Base-by-base conservation (phyloP, 768 basidiomycete genomes). In the Pholiota conissans region DNA sequence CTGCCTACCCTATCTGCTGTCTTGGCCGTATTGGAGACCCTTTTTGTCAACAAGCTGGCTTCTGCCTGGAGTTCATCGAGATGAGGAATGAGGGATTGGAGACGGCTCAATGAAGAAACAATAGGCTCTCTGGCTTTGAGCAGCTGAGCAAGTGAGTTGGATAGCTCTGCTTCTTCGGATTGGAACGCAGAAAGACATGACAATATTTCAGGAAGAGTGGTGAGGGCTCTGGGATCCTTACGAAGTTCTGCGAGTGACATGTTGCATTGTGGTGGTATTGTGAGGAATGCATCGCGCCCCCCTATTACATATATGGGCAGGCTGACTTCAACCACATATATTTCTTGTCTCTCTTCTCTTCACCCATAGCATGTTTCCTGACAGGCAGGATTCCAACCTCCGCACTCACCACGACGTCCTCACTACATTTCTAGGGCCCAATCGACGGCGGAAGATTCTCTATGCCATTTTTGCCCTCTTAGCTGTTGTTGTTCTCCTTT, bases 1-100 rank as follows among this genome's bases (percentile, higher is more conserved):
- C 93, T 90, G n/a, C 95, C 93, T 7, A 99, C 91, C 48, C 95
- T 79, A 65, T 95, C 87, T 10, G 90, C 91, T 10, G 89, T 95
- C 61, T 83, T 77, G 1, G 87, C 91, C 1, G 90, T 93, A n/a
- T 73, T 76, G 4, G 82, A 82, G 14, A 93, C 91, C 56, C 80
- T 87, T 3, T 69, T 64, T 13, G 79, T 73, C 14, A 93, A 78
- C 1, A 80, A 61, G 2, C 67, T 70, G 1, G 90, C 84, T 48
- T 93, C 87, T 3, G 67, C 55, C 52, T 80, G 75, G 26, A 93
- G 72, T n/a, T 77, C 76, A 62, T 91, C 84, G 52, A 95, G 74
- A 45, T 76, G 78, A 0, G 89, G 85, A 14, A 77, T 67, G 24
- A 94, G 79, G 5, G 79, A 69, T 53, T 85, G 80, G 4, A 95